Evolutionary conservation across 2,329 filamentous ascomycete genomes (phyloP).

Genomic region (Madurella fahalii): DNA sequence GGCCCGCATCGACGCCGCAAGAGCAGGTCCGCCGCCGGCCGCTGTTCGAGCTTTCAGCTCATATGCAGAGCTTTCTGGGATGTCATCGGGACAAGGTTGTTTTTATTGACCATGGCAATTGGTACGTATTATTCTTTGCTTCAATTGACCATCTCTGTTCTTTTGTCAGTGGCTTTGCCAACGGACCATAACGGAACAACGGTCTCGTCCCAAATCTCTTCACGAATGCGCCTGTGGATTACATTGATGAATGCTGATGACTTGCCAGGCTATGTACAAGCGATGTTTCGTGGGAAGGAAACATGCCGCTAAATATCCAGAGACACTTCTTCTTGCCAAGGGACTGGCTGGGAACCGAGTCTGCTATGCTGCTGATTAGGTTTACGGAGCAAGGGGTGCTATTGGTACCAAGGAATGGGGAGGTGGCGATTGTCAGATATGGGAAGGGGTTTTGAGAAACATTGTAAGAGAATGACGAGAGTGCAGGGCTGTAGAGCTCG

Average conservation of each 20-base stretch:
- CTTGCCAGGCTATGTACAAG: constrained; percentile 1
- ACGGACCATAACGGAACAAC: background rate
- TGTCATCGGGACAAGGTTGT: background rate
- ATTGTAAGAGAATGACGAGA: too few species aligned
- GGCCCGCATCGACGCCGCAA: background rate
- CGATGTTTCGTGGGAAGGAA: constrained; percentile 1
- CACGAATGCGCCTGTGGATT: too few species aligned
- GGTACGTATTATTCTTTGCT: background rate
- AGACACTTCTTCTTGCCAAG: constrained; percentile 5
- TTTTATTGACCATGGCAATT: constrained; percentile 5
- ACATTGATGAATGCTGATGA: background rate
- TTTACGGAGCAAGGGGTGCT: constrained; percentile 8
- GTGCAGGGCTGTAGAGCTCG: too few species aligned
- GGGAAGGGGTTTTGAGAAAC: background rate
- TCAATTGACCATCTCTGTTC: background rate
- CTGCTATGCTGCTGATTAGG: background rate
- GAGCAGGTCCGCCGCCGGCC: background rate
- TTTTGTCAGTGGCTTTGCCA: background rate
- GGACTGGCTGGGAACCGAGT: constrained; percentile 6
- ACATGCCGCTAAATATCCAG: background rate
- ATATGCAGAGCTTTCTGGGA: background rate
- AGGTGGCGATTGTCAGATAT: constrained; percentile 4
- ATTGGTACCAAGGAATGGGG: constrained; percentile 9
- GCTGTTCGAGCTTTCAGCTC: background rate
- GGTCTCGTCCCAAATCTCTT: too few species aligned